Evolutionary conservation across 495 filamentous ascomycete genomes (phyloP).

Genomic region (Mytilinidion resinicola): DNA sequence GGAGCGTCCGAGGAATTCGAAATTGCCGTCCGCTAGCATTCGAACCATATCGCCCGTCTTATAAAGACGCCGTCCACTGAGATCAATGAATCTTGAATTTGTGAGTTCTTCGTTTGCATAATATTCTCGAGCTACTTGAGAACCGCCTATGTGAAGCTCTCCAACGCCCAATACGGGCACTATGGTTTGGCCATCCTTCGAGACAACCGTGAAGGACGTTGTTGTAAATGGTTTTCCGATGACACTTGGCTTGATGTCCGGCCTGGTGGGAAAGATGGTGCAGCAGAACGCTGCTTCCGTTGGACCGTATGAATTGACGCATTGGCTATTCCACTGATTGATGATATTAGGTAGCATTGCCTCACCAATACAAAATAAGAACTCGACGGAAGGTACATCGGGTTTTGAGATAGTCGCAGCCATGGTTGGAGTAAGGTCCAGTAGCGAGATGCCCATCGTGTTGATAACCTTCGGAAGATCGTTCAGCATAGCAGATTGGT

Average conservation of each 20-base stretch:
- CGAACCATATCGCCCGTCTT: slow-evolving; percentile 29
- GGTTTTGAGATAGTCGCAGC: slow-evolving; percentile 28
- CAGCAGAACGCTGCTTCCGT: slow-evolving; percentile 30
- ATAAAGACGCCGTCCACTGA: slow-evolving; percentile 24
- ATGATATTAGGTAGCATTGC: slow-evolving; percentile 19
- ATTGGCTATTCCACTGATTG: slow-evolving; percentile 20
- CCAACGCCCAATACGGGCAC: slow-evolving; percentile 28
- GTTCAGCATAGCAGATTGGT: slow-evolving; percentile 30
- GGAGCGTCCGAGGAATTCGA: slow-evolving; percentile 26
- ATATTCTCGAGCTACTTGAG: slow-evolving; percentile 26
- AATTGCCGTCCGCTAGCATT: slow-evolving; percentile 25
- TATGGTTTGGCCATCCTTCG: slow-evolving; percentile 5
- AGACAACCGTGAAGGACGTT: slow-evolving; percentile 24
- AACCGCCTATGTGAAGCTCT: slow-evolving; percentile 30
- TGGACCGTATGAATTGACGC: slow-evolving; percentile 31
- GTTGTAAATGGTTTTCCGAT: slow-evolving; percentile 28
- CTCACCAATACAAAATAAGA: slow-evolving; percentile 39
- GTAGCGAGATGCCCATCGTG: slow-evolving; percentile 28
- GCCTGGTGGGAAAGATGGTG: slow-evolving; percentile 17
- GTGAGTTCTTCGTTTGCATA: slow-evolving; percentile 17
- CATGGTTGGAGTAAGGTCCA: slow-evolving; percentile 42
- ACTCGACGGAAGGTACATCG: slow-evolving; percentile 34
- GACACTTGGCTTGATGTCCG: slow-evolving; percentile 14
- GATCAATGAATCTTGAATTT: slow-evolving; percentile 15
- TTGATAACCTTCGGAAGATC: slow-evolving; percentile 32